Evolutionary conservation across 2,329 filamentous ascomycete genomes (phyloP).

Genomic region (Triangularia setosa): DNA sequence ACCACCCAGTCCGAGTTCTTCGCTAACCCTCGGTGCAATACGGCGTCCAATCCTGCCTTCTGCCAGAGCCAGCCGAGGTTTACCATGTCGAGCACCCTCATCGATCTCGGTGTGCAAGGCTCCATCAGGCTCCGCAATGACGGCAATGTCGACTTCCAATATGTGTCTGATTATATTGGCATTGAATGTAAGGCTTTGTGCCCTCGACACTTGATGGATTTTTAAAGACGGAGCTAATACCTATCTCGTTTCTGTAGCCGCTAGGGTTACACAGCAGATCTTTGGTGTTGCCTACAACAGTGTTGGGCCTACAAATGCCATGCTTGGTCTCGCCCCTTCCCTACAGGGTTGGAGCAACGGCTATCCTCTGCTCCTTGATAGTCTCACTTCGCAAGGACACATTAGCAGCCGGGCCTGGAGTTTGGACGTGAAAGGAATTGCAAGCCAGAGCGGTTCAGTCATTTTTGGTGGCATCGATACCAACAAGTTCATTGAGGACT

Average conservation of each 20-base stretch:
- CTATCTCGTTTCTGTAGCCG: neutral
- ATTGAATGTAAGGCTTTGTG: neutral
- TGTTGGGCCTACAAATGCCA: slow-evolving; percentile 29
- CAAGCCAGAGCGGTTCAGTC: slow-evolving; percentile 14
- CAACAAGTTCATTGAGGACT: slow-evolving; percentile 50
- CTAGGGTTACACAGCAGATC: slow-evolving; percentile 17
- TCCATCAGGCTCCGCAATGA: neutral
- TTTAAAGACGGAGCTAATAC: neutral
- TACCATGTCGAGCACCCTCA: slow-evolving; percentile 10
- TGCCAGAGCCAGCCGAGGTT: slow-evolving; percentile 13
- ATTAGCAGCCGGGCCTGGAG: slow-evolving; percentile 37
- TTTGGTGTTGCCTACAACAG: slow-evolving; percentile 36
- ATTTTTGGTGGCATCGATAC: slow-evolving; percentile 57
- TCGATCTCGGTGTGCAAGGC: neutral
- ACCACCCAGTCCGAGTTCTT: slow-evolving; percentile 21
- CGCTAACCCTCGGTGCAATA: slow-evolving; percentile 16
- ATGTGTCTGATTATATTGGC: slow-evolving; percentile 14
- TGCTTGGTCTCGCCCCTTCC: slow-evolving; percentile 35
- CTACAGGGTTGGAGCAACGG: slow-evolving; percentile 33
- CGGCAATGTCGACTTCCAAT: slow-evolving; percentile 13
- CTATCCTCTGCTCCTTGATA: slow-evolving; percentile 36
- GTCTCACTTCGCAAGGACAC: slow-evolving; percentile 31
- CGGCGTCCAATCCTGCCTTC: slow-evolving; percentile 3
- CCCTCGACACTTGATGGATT: neutral
- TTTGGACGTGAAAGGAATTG: slow-evolving; percentile 20